A percentile compares a stretch with the other conserved stretches of the same genome.
Evolutionary conservation across 257 asterid genomes (phyloP).

Genomic region (Fraxinus pennsylvanica): DNA sequence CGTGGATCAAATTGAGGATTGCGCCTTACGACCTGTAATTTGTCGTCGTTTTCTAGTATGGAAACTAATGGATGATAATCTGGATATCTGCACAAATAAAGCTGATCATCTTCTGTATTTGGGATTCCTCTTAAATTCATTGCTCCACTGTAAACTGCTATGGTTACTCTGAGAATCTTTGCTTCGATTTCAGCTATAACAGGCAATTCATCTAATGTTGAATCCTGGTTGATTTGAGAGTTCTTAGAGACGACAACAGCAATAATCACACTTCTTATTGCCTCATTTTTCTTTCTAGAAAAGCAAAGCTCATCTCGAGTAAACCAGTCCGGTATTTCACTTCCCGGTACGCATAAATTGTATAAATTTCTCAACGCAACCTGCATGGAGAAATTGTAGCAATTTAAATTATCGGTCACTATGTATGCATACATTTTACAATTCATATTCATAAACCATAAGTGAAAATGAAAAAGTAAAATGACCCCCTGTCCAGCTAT

Average conservation of each 20-base stretch:
- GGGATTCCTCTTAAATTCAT: conserved; percentile 27
- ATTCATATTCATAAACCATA: not conserved
- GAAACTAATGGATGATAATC: not conserved
- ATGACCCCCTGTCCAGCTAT: not conserved
- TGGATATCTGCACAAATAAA: conserved; percentile 33
- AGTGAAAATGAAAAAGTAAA: no score
- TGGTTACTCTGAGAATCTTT: conserved; percentile 26
- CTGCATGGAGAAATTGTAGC: no score
- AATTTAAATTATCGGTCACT: not conserved
- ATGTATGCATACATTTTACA: not conserved
- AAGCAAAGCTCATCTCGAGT: not conserved
- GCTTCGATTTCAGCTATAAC: conserved; percentile 30
- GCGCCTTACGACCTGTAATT: conserved; percentile 23
- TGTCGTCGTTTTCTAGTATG: conserved; percentile 31
- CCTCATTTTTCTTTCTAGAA: conserved; percentile 22
- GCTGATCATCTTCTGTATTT: conserved; percentile 34
- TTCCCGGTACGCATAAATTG: no score
- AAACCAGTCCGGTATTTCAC: no score
- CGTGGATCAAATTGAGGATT: conserved; percentile 20
- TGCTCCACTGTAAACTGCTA: not conserved
- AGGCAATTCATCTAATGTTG: conserved; percentile 19
- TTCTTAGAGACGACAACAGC: conserved; percentile 31
- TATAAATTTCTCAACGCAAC: no score
- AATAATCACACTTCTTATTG: conserved; percentile 29
- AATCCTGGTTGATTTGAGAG: conserved; percentile 25